Percentiles rank a stretch among this genome's conserved stretches.
Conservation (phyloP, 805 yeast genomes). For the Cephaloascus albidus region DNA sequence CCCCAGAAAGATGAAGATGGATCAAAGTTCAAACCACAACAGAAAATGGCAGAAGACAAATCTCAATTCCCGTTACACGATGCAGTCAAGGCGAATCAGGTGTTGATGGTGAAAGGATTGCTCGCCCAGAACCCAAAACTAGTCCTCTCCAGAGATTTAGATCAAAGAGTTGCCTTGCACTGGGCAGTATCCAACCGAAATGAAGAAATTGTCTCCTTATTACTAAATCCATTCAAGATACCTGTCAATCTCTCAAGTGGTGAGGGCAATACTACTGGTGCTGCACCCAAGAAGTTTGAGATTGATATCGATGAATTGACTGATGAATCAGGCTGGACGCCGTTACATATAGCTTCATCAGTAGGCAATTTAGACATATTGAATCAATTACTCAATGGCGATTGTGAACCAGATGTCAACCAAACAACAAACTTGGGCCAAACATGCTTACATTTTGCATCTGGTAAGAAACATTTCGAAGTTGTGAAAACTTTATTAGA, state of each 20-base stretch:
- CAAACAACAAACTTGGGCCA: constrained; percentile 58
- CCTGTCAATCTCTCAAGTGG: constrained; percentile 1
- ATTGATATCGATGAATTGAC: constrained; percentile 57
- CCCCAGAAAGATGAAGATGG: too few species aligned
- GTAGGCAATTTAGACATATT: constrained; percentile 54
- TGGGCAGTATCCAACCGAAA: constrained; percentile 77
- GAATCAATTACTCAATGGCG: constrained; percentile 35
- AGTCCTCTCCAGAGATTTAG: constrained; percentile 48
- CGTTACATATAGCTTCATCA: constrained; percentile 75
- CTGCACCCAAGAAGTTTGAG: constrained; percentile 11
- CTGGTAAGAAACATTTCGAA: constrained; percentile 52
- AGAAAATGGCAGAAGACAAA: not conserved
- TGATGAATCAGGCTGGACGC: constrained; percentile 85
- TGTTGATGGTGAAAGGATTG: constrained; percentile 38
- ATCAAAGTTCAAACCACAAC: not conserved
- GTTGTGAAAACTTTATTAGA: constrained; percentile 44
- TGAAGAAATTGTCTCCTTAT: constrained; percentile 36
- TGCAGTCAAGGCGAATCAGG: constrained; percentile 58
- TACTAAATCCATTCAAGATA: constrained; percentile 27
- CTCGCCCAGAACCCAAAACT: constrained; percentile 39
- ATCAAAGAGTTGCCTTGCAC: constrained; percentile 73
- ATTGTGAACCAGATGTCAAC: constrained; percentile 53
- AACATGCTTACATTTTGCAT: constrained; percentile 70
- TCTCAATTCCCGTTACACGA: constrained; percentile 30
- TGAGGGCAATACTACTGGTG: too few species aligned